Base-by-base conservation (phyloP, 2,329 filamentous ascomycete genomes). In the Curvularia verruculosa region DNA sequence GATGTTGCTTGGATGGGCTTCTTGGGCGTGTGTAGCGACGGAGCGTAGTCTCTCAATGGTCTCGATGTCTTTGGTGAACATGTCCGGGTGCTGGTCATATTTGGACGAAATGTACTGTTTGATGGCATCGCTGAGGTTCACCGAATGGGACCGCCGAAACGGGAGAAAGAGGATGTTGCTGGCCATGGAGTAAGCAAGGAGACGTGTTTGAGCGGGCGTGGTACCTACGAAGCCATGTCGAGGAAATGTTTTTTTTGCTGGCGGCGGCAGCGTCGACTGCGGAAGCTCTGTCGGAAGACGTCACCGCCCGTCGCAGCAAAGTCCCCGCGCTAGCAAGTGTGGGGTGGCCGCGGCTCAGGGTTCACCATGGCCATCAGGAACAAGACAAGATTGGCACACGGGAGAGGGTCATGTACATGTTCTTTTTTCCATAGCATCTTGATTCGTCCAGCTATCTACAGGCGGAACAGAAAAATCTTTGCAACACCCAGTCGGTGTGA, bases 51-150 rank as follows among this genome's bases (percentile, higher is more conserved):
- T 82, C 73, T 98, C 92, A 70, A 99, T 92, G 64, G 89, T 85
- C 72, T 93, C 87, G 56, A 96, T 86, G 79, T 99, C 95, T 63
- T 91, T 85, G 61, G 87, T 86, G 78, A 99, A 99, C 89, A 96
- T 96, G 77, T 97, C 92, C 31, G 95, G 94, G 74, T 96, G 94
- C 76, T 99, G 95, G 78, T 98, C 94, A 88, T 98, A 98, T 83
- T 98, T 97, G 77, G 87, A 89, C 60, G 92, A 96, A 72, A 99
- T 98, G 81, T 99, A 98, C 75, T 95, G 89, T 64, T 91, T 92
- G 75, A 99, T 92, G 48, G 92, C 90, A 59, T 86, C 83, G 53
- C 91, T 89, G 60, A 98, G 84, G 57, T 89, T 89, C 39, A 96
- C 83, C 55, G 89, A 84, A 63, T 90, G 87, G 49, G 92, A 94